Evolutionary conservation across 495 filamentous ascomycete genomes (phyloP).

Genomic region (Penicillium coprophilum): DNA sequence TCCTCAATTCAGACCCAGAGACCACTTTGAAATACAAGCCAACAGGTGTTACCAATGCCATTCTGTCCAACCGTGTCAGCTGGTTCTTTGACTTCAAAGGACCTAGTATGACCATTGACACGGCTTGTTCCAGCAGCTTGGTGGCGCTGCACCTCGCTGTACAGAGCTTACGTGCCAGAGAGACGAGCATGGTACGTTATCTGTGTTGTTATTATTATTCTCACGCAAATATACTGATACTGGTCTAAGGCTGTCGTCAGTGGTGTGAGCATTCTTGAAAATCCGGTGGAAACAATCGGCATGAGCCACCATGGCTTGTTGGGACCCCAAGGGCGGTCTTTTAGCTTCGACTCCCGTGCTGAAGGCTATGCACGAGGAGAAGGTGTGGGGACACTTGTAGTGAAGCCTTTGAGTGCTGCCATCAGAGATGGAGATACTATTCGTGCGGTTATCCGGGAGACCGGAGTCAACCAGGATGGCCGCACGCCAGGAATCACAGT

Average conservation of each 20-base stretch:
- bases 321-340: conserved; percentile 36
- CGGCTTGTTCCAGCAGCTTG: conserved; percentile 46
- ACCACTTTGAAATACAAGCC: conserved; percentile 26
- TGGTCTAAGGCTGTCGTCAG: conserved; percentile 24
- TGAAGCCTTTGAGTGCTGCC: conserved; percentile 43
- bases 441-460: conserved; percentile 38
- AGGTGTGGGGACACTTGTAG: conserved; percentile 39
- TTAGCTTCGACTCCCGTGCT: conserved; percentile 41
- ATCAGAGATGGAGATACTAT: conserved; percentile 45
- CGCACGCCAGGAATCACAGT: conserved; percentile 45
- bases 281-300: conserved; percentile 21
- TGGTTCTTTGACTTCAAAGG: conserved; percentile 46
- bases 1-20: conserved; percentile 27
- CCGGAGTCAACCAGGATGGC: conserved; percentile 51
- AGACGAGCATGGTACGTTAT: conserved; percentile 33
- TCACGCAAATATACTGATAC: not conserved
- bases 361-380: conserved; percentile 50
- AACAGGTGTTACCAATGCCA: conserved; percentile 33
- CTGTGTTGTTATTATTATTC: not conserved
- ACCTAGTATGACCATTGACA: conserved; percentile 42
- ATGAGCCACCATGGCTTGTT: conserved; percentile 33
- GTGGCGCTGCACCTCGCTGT: conserved; percentile 30
- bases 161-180: conserved; percentile 42
- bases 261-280: conserved; percentile 25
- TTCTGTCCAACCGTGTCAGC: conserved; percentile 46